Base-by-base conservation (phyloP, 371 early-diverging fungal genomes). In the Fennellomyces sp. region DNA sequence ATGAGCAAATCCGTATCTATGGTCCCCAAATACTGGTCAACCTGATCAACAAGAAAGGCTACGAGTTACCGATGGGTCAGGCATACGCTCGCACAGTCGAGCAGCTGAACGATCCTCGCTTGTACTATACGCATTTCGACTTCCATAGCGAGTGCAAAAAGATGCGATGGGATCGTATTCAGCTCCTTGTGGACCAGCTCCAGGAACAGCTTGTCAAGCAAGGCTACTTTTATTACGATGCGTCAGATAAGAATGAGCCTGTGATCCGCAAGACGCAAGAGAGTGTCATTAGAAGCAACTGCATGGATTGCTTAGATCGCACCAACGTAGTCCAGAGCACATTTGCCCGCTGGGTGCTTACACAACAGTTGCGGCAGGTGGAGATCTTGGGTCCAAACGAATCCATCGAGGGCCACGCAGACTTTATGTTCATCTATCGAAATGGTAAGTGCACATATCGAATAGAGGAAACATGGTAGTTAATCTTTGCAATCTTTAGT, bases 291-390 rank as follows among this genome's bases (percentile, higher is more conserved):
- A 90, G 99, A 56, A 93, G 98, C 8, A 99, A 99, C 73, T 99
- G 99, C 72, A 98, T 99, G 90, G 99, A 99, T 80, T 99, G 99
- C 65, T 79, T 99, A 50, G 99, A 99, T 76, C 88, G 99, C 66
- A 99, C 99, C 29, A 99, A 99, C 65, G 97, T 99, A 5, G 95
- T 98, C 2, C 99, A 99, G 70, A 91, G 90, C 26, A 91, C 91
- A 12, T 68, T 98, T 35, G 95, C 95, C 15, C 86, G 92, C 13
- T 76, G 75, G 60, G 75, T 88, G 2, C 65, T 95, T 42, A 81
- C 77, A 23, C 74, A 75, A 33, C 92, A 94, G 65, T 68, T 94
- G 19, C 84, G 84, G 19, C 81, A 84, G 4, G 29, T 84, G 11
- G 87, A 81, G n/a, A 73, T 92, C 17, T 64, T 94, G 27, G 74